Conservation (phyloP, 164 flowering plant genomes). For the Vitis rupestris region DNA sequence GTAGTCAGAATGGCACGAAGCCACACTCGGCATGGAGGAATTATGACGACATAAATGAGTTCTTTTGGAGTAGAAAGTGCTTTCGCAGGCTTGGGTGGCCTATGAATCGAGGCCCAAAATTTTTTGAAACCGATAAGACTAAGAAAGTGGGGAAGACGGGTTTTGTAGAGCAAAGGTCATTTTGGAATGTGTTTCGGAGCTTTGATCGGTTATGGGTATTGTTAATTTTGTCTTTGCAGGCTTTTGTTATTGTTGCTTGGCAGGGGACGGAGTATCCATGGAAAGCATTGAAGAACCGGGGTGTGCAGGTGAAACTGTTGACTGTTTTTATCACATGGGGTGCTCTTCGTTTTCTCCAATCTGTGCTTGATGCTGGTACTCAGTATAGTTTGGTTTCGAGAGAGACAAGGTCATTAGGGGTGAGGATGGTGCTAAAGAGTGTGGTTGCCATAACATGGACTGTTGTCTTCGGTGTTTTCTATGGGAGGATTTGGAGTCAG, state of each 20-base stretch:
- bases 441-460: constrained; percentile 66
- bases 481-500: constrained; percentile 71
- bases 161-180: constrained; percentile 91
- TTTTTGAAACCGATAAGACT: constrained; percentile 29
- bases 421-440: constrained; percentile 82
- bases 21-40: constrained; percentile 97
- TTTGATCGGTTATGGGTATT: constrained; percentile 91
- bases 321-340: constrained; percentile 87
- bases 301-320: constrained; percentile 69
- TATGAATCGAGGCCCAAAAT: constrained; percentile 43
- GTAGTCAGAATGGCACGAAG: constrained; percentile 71
- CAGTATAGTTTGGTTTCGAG: constrained; percentile 85
- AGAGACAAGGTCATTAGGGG: constrained; percentile 57
- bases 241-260: constrained; percentile 77
- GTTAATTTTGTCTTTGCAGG: constrained; percentile 73
- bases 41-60: constrained; percentile 95
- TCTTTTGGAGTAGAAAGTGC: constrained; percentile 81
- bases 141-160: constrained; percentile 81
- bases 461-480: constrained; percentile 63
- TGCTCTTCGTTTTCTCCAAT: constrained; percentile 65
- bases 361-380: constrained; percentile 86
- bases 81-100: constrained; percentile 81
- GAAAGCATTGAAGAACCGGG: constrained; percentile 51
- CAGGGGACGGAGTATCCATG: constrained; percentile 48
- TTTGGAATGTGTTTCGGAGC: constrained; percentile 89